Evolutionary conservation across 306 rosid species (phyloP).

Genomic region (Senna siamea): DNA sequence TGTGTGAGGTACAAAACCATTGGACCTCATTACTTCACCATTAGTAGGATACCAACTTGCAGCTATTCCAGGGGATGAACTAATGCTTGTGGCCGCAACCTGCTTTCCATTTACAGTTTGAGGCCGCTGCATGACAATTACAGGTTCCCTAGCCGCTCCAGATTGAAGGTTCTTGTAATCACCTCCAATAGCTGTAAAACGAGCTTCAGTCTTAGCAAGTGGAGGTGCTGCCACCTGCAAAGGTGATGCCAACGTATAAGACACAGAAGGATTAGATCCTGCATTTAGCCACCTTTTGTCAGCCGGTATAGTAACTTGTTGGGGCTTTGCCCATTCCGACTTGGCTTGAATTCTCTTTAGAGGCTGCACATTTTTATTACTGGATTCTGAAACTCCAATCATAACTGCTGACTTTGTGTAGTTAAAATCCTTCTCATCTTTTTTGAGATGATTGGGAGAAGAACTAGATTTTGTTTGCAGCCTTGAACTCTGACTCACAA

Average conservation of each 20-base stretch:
- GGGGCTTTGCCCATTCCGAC: slow-evolving; percentile 66
- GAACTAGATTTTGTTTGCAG: slow-evolving; percentile 54
- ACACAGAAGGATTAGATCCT: slow-evolving; percentile 52
- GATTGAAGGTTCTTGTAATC: slow-evolving; percentile 59
- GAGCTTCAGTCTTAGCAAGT: slow-evolving; percentile 54
- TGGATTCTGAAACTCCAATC: slow-evolving; percentile 56
- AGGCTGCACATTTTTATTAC: slow-evolving; percentile 57
- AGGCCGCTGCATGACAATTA: slow-evolving; percentile 65
- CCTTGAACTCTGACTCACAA: slow-evolving; percentile 49
- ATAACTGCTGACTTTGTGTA: slow-evolving; percentile 59
- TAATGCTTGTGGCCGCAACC: slow-evolving; percentile 55
- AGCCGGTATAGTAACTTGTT: slow-evolving; percentile 41
- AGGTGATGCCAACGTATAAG: slow-evolving; percentile 61
- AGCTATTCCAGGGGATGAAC: slow-evolving; percentile 60
- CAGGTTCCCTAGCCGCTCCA: slow-evolving; percentile 62
- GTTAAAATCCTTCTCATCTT: slow-evolving; percentile 73
- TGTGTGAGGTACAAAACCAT: slow-evolving; percentile 61
- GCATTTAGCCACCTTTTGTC: slow-evolving; percentile 65
- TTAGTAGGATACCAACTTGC: slow-evolving; percentile 70
- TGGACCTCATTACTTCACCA: slow-evolving; percentile 55
- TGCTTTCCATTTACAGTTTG: slow-evolving; percentile 62
- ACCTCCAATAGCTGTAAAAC: slow-evolving; percentile 44
- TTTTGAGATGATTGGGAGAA: slow-evolving; percentile 60
- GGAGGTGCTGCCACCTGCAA: slow-evolving; percentile 50
- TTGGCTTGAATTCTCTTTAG: slow-evolving; percentile 60